A percentile compares a stretch with the other conserved stretches of the same genome.
phyloP scores from a whole-genome alignment of 768 basidiomycete genomes.

The Kwoniella pini region DNA sequence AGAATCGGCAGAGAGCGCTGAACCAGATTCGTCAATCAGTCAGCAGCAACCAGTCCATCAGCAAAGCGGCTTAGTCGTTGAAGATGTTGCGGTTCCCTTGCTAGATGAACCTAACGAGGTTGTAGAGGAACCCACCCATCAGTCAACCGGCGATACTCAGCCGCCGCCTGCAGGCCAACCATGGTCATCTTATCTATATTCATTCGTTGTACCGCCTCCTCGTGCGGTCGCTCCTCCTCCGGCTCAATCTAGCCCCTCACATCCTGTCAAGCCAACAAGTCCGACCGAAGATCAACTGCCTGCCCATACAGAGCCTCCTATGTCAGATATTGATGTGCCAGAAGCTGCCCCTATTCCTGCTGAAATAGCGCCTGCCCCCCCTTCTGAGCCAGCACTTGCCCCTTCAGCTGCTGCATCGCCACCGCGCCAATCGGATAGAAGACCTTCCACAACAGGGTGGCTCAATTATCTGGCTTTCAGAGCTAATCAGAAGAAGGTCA shows the following conservation, averaged over 20 bases:
- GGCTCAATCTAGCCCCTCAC: background rate
- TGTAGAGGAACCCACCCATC: too few relatives aligned
- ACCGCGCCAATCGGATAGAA: background rate
- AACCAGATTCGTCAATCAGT: background rate
- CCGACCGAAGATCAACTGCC: slow-evolving; percentile 25
- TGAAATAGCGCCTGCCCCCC: background rate
- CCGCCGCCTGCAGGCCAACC: background rate
- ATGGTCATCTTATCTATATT: slow-evolving; percentile 35
- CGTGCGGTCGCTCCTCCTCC: background rate
- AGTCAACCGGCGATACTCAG: too few relatives aligned
- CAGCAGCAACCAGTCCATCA: background rate
- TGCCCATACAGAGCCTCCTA: slow-evolving; percentile 2
- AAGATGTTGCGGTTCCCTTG: too few relatives aligned
- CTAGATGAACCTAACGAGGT: too few relatives aligned
- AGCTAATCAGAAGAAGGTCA: slow-evolving; percentile 37
- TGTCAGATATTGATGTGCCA: background rate
- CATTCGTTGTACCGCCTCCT: slow-evolving; percentile 24
- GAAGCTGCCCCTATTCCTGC: background rate
- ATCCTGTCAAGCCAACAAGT: slow-evolving; percentile 10
- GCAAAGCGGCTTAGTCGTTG: too few relatives aligned
- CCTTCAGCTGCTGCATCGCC: slow-evolving; percentile 2
- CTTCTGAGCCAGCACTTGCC: background rate
- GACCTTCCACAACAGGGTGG: slow-evolving; percentile 36
- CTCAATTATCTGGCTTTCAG: slow-evolving; percentile 45
- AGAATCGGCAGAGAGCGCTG: too few relatives aligned